Base-by-base conservation (phyloP, 306 rosid genomes). In the Glycine tomentella region DNA sequence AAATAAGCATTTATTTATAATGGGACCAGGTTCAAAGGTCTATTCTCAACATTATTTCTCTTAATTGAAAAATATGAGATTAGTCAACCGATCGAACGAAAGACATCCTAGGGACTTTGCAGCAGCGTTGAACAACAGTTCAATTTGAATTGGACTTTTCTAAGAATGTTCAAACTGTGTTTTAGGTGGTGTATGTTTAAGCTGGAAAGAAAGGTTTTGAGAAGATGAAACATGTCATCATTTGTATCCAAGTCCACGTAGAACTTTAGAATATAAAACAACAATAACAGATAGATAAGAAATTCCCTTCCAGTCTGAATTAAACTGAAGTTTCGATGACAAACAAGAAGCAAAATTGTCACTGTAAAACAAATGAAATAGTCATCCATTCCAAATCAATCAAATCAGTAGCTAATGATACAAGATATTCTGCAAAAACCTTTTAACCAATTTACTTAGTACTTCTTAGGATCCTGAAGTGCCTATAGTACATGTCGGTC, bases 291-390 rank as follows among this genome's bases (percentile, higher is more conserved):
- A 53, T 53, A n/a, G 0, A 72, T 48, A 78, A 4, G 50, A 83
- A 57, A 53, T 65, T 83, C 42, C 50, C 9, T 59, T 25, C 61
- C 33, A 79, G 20, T 20, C 44, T 15, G 61, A 34, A 51, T 36
- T 44, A 14, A 71, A 55, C 63, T 15, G 55, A 50, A 33, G 61
- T 31, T 59, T 58, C 74, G 53, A 31, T 44, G 51, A 76, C 49
- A 82, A 46, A 64, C 78, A 75, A 62, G 67, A 64, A 72, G 11
- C 34, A 80, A 80, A 55, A 49, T 15, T 49, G 34, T 45, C 65
- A 62, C 73, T 7, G 66, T 31, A 53, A 71, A 74, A 58, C 56
- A 71, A 70, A 12, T 62, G 69, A 51, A 72, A 31, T 12, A 53
- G 6, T 44, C 45, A 44, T 51, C 42, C 45, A 15, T 68, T 59